Percentiles rank a stretch among this genome's conserved stretches.
These are phyloP conservation scores for Phaseolus lunatus DNA, from an alignment of 306 rosid genomes.

Conservation along the genomic window DNA sequence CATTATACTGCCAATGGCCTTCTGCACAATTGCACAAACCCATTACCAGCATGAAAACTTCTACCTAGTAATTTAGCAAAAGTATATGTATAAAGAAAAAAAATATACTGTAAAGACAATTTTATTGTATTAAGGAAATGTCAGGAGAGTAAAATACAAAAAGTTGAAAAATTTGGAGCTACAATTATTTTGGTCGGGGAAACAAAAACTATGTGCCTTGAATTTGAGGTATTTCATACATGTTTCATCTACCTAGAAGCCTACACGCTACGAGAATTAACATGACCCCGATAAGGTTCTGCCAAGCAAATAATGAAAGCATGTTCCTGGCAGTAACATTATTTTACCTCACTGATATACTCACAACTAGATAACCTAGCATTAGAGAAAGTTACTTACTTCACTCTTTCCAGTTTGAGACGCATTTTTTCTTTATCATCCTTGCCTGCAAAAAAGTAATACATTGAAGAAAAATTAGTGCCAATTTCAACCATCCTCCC, in stretches of 20 bases:
- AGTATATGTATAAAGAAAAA: no score
- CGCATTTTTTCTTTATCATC: conserved; percentile 80
- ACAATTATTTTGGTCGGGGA: neutral
- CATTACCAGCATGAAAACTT: neutral
- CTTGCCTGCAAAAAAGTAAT: conserved; percentile 61
- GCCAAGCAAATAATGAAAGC: neutral
- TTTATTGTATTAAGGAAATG: neutral
- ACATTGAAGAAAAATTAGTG: conserved; percentile 30
- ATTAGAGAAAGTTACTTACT: conserved; percentile 60
- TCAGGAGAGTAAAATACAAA: neutral
- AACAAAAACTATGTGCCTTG: neutral
- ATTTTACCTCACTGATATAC: neutral
- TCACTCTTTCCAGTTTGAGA: conserved; percentile 78
- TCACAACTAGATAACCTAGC: neutral
- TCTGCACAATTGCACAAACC: neutral
- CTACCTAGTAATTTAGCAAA: neutral
- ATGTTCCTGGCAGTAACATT: neutral
- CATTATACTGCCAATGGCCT: neutral
- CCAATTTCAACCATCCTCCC: conserved; percentile 32
- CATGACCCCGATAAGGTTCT: neutral
- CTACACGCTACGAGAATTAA: no score
- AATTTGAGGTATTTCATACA: neutral
- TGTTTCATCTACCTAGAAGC: neutral
- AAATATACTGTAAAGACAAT: neutral
- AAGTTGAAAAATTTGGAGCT: conserved; percentile 1